Base-by-base conservation (phyloP, 495 filamentous ascomycete genomes). In the Lophiostoma macrostomum region DNA sequence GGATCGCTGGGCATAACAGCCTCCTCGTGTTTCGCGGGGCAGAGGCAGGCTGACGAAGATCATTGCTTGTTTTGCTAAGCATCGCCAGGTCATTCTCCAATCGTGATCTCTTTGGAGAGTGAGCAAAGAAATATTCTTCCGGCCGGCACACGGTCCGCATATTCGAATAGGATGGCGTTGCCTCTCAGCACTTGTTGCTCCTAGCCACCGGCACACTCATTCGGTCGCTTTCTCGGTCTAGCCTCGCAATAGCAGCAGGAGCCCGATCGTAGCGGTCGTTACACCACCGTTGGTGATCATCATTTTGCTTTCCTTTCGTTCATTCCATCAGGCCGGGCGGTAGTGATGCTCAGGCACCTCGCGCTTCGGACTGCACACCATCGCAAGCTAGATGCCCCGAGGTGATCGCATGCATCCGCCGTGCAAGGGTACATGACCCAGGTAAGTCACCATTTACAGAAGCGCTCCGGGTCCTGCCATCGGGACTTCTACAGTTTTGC, bases 71-170 rank as follows among this genome's bases (percentile, higher is more conserved):
- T 61, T 40, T 34, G 24, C 44, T 3, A 29, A 16, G 25, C n/a
- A 31, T 50, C 13, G 18, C n/a, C n/a, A 18, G 23, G 30, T 45
- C 14, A 61, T 55, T 61, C 51, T 50, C 44, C 39, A 20, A 34
- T 10, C 18, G 19, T 29, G 4, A 10, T 25, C 30, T 45, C 30
- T 36, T 35, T 50, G 19, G 36, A 29, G 36, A 20, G 5, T 34
- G 23, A 4, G 16, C 16, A 4, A 34, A 4, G 16, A 13, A 4
- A 34, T 27, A 50, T 61, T 61, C 32, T 61, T 48, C 57, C 57
- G 57, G 44, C 57, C 50, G 57, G 35, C 44, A 50, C 31, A 29
- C 57, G 50, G 57, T 55, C 57, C 57, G 57, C 29, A 45, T 51
- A 32, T 28, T 59, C 45, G 34, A 38, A 24, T 16, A 37, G 14